phyloP scores from a whole-genome alignment of 2,329 filamentous ascomycete species.

The Phialemoniopsis sp. region DNA sequence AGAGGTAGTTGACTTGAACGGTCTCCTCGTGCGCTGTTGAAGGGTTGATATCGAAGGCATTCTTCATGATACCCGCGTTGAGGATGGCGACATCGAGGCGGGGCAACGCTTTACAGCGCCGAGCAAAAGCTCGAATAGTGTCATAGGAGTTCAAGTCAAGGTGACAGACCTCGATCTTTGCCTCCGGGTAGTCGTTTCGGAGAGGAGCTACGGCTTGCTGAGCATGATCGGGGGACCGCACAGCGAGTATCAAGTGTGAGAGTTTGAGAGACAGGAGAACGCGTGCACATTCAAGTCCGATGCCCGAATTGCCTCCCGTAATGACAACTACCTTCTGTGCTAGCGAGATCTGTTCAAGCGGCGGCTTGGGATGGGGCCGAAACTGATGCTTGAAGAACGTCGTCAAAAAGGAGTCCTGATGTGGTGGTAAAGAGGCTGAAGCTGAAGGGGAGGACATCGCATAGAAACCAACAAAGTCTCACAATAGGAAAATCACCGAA shows the following conservation, averaged over 20 bases:
- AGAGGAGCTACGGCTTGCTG: conserved; percentile 28
- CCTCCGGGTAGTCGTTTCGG: conserved; percentile 17
- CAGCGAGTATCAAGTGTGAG: conserved; percentile 34
- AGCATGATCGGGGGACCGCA: conserved; percentile 31
- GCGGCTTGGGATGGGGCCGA: too few relatives aligned
- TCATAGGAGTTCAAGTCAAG: conserved; percentile 38
- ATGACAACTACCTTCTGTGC: conserved; percentile 25
- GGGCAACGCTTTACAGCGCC: conserved; percentile 21
- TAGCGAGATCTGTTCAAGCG: too few relatives aligned
- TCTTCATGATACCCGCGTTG: conserved; percentile 32
- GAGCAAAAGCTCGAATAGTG: conserved; percentile 33
- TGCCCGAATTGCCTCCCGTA: conserved; percentile 38
- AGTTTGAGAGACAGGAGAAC: conserved; percentile 31
- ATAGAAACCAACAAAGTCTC: too few relatives aligned
- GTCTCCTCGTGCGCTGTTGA: conserved; percentile 3
- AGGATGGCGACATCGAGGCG: conserved; percentile 39
- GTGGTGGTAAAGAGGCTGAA: too few relatives aligned
- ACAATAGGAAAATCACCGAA: too few relatives aligned
- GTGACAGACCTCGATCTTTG: conserved; percentile 35
- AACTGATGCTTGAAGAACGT: too few relatives aligned
- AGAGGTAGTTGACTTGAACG: conserved; percentile 7
- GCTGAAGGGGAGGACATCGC: too few relatives aligned
- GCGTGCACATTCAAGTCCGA: conserved; percentile 36
- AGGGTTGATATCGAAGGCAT: not conserved
- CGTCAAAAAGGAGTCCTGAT: too few relatives aligned